Evolutionary conservation across 2,329 filamentous ascomycete species (phyloP).

Genomic region (Fusarium pilosicola): DNA sequence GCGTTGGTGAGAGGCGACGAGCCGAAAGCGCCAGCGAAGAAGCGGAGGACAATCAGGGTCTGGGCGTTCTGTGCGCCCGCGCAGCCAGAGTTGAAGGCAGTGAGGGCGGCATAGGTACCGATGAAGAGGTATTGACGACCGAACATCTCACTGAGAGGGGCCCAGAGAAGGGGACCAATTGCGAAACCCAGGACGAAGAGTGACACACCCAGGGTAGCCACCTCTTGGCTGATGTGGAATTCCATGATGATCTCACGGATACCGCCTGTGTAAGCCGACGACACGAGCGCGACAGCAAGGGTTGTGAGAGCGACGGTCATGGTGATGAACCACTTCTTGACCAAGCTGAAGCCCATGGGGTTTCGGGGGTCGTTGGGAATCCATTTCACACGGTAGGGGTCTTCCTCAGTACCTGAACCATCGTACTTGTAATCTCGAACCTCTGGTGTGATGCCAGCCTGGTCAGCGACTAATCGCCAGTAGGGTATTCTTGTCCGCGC

Average conservation of each 20-base stretch:
- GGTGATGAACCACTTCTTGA: conserved; percentile 37
- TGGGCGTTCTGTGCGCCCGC: conserved; percentile 77
- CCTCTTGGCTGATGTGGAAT: conserved; percentile 31
- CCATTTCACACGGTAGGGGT: conserved; percentile 35
- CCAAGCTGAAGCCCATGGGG: conserved; percentile 24
- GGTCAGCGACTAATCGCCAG: conserved; percentile 32
- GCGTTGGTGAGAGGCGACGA: conserved; percentile 63
- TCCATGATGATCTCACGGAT: conserved; percentile 29
- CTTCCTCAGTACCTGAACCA: conserved; percentile 31
- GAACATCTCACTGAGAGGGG: conserved; percentile 77
- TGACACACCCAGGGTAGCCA: conserved; percentile 34
- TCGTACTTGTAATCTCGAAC: conserved; percentile 34
- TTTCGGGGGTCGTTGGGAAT: conserved; percentile 36
- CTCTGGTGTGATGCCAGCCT: conserved; percentile 31
- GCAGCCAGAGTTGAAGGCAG: conserved; percentile 80
- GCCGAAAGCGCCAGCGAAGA: conserved; percentile 82
- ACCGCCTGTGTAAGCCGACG: conserved; percentile 32
- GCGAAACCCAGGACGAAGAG: conserved; percentile 53
- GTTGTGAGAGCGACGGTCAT: conserved; percentile 30
- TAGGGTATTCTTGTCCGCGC: conserved; percentile 30
- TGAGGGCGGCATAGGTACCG: conserved; percentile 71
- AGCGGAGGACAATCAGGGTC: conserved; percentile 76
- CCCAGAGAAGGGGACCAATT: conserved; percentile 77
- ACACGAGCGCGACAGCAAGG: conserved; percentile 31
- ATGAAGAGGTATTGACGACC: conserved; percentile 69